Base-by-base conservation (phyloP, 2,329 filamentous ascomycete species). In the Boeremia lycopersici region DNA sequence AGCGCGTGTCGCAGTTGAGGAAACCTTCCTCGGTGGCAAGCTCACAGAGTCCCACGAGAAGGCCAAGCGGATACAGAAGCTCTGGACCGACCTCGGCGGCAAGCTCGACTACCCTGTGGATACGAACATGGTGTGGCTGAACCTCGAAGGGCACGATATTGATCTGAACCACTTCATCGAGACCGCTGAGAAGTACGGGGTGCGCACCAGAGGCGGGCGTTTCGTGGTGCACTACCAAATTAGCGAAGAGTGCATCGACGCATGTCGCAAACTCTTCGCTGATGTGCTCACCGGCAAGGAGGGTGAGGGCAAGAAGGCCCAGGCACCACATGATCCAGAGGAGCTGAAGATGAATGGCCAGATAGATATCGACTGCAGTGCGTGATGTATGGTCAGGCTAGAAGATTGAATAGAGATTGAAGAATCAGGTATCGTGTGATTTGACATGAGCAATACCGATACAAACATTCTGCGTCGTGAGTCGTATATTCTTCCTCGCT, bases 51-150 rank as follows among this genome's bases (percentile, higher is more conserved):
- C 82, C 8, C 89, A 93, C 72, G 76, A 77, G 41, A 82, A 82
- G 28, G 89, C 90, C 2, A 82, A 82, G 72, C 78, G 78, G 63
- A 79, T 93, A 23, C 86, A 82, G 25, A 76, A 79, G 29, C 73
- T 89, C 60, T 96, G 91, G 91, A 82, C 79, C 5, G 77, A 76
- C 13, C 78, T 87, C 46, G 91, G 91, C 4, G 91, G 91, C 1
- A 85, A 83, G 74, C 75, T 91, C 52, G 75, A 81, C 17, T 81
- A 87, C 55, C 88, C 89, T 0, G 87, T 89, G 1, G 87, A 96
- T 69, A 96, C 91, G n/a, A 96, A 96, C 76, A 96, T 96, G 90
- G 85, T 91, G 30, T 96, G 90, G 91, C 69, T 96, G 53, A 88
- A 96, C 72, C 77, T 95, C 13, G 82, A 85, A 28, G 81, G 82